phyloP scores from a whole-genome alignment of 2,329 filamentous ascomycete genomes.

The Epichloe typhina region DNA sequence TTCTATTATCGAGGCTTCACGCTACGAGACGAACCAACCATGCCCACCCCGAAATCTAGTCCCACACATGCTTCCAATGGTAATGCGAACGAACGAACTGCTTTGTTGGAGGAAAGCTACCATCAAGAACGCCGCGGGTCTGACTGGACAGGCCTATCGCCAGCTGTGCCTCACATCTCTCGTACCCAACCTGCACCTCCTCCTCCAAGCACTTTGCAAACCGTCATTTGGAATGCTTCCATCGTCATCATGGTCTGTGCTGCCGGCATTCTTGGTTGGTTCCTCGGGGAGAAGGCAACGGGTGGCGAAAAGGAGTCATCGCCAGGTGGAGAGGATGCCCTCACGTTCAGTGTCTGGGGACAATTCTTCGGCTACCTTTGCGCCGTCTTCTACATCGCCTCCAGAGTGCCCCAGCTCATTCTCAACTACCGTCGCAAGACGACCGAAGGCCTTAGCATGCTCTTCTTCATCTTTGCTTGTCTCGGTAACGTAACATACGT shows the following conservation, averaged over 20 bases:
- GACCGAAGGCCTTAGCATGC: constrained; percentile 81
- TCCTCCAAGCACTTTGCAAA: constrained; percentile 39
- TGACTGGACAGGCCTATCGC: constrained; percentile 56
- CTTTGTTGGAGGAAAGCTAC: constrained; percentile 33
- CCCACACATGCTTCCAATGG: constrained; percentile 15
- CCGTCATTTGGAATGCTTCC: constrained; percentile 57
- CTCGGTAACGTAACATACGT: constrained; percentile 92
- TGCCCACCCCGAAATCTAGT: constrained; percentile 27
- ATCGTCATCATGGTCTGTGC: constrained; percentile 70
- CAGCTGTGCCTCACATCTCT: constrained; percentile 63
- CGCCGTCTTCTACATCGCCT: constrained; percentile 77
- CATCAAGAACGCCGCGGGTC: constrained; percentile 35
- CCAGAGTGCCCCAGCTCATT: constrained; percentile 76
- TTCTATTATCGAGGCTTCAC: constrained; percentile 92
- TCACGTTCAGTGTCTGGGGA: constrained; percentile 62
- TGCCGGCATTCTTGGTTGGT: constrained; percentile 80
- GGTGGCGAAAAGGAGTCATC: constrained; percentile 26
- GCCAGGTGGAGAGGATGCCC: constrained; percentile 31
- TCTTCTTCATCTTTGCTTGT: constrained; percentile 95
- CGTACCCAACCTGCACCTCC: constrained; percentile 31
- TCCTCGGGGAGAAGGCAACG: constrained; percentile 36
- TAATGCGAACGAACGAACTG: constrained; percentile 39
- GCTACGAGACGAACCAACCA: constrained; percentile 38
- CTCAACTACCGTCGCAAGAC: constrained; percentile 88
- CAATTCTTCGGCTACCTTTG: constrained; percentile 93